Evolutionary conservation across 371 early-diverging fungal genomes (phyloP).

Genomic region (Actinomortierella wolfii): DNA sequence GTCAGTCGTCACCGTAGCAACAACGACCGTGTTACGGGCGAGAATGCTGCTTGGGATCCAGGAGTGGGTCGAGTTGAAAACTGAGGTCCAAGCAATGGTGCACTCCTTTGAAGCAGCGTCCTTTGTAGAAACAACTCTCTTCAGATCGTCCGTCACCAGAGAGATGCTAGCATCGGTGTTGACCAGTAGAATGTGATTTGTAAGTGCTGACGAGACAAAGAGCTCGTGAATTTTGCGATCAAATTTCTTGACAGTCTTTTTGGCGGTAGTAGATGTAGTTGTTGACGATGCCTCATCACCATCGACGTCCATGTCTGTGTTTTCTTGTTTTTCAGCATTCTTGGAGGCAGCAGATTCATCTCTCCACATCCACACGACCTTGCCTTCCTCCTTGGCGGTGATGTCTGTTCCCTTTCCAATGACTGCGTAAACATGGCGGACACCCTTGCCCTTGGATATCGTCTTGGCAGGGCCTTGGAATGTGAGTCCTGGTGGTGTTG

Average conservation of each 20-base stretch:
- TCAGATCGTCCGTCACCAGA: slow-evolving; percentile 57
- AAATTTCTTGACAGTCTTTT: slow-evolving; percentile 51
- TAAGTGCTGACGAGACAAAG: slow-evolving; percentile 54
- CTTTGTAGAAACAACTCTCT: slow-evolving; percentile 45
- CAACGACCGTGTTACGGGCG: slow-evolving; percentile 52
- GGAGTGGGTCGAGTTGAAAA: slow-evolving; percentile 50
- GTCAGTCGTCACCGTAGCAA: slow-evolving; percentile 46
- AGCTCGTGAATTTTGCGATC: slow-evolving; percentile 57
- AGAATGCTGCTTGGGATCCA: slow-evolving; percentile 57
- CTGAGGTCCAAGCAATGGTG: slow-evolving; percentile 53
- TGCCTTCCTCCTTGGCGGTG: slow-evolving; percentile 53
- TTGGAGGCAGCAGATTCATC: slow-evolving; percentile 25
- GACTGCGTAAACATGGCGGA: slow-evolving; percentile 58
- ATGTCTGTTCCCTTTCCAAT: slow-evolving; percentile 62
- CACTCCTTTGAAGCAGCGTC: slow-evolving; percentile 28
- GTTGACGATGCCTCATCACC: slow-evolving; percentile 19
- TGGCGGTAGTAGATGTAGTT: slow-evolving; percentile 4
- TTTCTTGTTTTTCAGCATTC: slow-evolving; percentile 12
- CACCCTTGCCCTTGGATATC: slow-evolving; percentile 38
- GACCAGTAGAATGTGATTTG: slow-evolving; percentile 54
- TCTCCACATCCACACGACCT: slow-evolving; percentile 64
- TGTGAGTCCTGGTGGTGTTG: slow-evolving; percentile 59
- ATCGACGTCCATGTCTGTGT: slow-evolving; percentile 36
- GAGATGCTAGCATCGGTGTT: slow-evolving; percentile 57
- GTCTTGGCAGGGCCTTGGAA: slow-evolving; percentile 57